phyloP scores from a whole-genome alignment of 495 filamentous ascomycete genomes.

The Xylaria palmicola region DNA sequence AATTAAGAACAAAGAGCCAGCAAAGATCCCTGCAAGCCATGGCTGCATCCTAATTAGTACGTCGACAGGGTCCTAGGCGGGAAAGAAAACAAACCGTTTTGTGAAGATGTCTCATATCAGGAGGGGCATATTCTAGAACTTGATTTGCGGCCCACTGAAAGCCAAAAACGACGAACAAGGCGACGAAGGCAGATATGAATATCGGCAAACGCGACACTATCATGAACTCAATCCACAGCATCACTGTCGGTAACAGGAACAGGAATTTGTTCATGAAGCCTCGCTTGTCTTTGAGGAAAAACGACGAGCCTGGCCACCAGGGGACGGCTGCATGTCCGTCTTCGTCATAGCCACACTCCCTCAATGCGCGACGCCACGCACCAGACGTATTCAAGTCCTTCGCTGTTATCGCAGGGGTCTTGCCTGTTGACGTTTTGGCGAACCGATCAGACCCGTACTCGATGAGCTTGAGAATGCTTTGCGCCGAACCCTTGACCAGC shows the following conservation, averaged over 20 bases:
- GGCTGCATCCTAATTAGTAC: conserved; percentile 53
- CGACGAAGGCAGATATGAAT: conserved; percentile 70
- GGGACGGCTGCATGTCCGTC: conserved; percentile 68
- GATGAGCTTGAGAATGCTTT: conserved; percentile 84
- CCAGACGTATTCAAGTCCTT: conserved; percentile 83
- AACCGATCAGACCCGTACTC: conserved; percentile 95
- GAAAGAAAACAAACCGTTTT: conserved; percentile 64
- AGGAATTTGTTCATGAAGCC: conserved; percentile 79
- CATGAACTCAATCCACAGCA: conserved; percentile 66
- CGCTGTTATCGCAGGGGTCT: conserved; percentile 80
- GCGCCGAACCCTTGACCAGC: conserved; percentile 82
- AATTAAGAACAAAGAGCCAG: conserved; percentile 81
- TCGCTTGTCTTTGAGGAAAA: conserved; percentile 68
- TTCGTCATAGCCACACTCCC: conserved; percentile 79
- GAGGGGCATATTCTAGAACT: conserved; percentile 73
- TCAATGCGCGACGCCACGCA: conserved; percentile 80
- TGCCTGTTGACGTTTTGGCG: conserved; percentile 79
- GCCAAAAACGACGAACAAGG: conserved; percentile 60
- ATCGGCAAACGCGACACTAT: conserved; percentile 73
- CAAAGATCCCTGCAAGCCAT: conserved; percentile 91
- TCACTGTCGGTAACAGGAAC: conserved; percentile 82
- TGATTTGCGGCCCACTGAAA: conserved; percentile 80
- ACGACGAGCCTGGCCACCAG: conserved; percentile 55
- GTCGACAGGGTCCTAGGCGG: not conserved
- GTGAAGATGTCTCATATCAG: conserved; percentile 83